Evolutionary conservation across 1,284 basidiomycete genomes (phyloP).

Genomic region (Microbotryum silenes-acaulis): DNA sequence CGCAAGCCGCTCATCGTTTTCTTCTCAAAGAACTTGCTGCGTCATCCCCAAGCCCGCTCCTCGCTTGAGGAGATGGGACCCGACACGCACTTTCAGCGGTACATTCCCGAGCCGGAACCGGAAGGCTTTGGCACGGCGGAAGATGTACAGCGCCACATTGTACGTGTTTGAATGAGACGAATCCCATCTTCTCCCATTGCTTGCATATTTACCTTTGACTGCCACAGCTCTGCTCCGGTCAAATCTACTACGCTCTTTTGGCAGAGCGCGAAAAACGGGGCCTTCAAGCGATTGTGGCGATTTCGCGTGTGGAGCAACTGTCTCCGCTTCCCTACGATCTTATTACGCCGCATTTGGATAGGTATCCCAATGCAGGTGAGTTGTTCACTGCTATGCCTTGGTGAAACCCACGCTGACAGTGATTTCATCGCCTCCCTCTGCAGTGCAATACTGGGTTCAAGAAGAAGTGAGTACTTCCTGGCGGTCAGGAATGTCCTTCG

Average conservation of each 20-base stretch:
- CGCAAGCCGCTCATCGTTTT: constrained; percentile 91
- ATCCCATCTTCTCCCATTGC: neutral
- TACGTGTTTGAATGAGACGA: constrained; percentile 38
- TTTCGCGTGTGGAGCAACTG: constrained; percentile 88
- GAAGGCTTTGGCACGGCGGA: constrained; percentile 67
- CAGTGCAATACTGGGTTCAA: constrained; percentile 30
- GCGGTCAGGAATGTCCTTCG: neutral
- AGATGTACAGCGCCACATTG: constrained; percentile 81
- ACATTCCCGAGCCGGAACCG: constrained; percentile 75
- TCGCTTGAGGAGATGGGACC: constrained; percentile 77
- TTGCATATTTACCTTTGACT: constrained; percentile 27
- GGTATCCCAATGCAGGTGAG: constrained; percentile 66
- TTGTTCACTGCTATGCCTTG: constrained; percentile 6
- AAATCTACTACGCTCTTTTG: constrained; percentile 85
- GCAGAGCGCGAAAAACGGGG: constrained; percentile 82
- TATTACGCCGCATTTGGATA: constrained; percentile 59
- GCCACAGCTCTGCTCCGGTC: constrained; percentile 50
- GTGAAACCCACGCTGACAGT: constrained; percentile 64
- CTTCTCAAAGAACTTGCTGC: constrained; percentile 93
- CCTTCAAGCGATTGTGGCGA: constrained; percentile 77
- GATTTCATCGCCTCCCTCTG: neutral
- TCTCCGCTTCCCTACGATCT: constrained; percentile 90
- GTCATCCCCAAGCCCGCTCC: constrained; percentile 86
- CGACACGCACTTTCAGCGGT: constrained; percentile 86
- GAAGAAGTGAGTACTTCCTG: constrained; percentile 5